Base-by-base conservation (phyloP, 768 basidiomycete genomes). In the Lepiota brunneoincarnata region DNA sequence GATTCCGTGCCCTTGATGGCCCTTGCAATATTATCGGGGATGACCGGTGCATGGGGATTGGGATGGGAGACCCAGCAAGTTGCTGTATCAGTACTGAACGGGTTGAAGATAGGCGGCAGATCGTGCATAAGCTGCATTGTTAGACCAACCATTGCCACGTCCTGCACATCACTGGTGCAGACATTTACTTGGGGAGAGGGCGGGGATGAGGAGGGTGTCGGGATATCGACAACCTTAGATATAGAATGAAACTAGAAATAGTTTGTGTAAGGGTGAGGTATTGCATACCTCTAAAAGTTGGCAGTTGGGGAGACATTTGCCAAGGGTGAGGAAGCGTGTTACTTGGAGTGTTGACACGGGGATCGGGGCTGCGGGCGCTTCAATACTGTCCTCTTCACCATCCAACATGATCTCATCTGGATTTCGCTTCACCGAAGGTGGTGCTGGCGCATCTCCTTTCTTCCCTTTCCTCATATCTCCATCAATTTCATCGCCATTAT, bases 261-360 rank as follows among this genome's bases (percentile, higher is more conserved):
- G 20, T 5, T 20, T 38, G 37, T 24, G 14, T 46, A 12, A 18
- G 26, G 45, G 17, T n/a, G 17, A 31, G 39, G 23, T n/a, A 6
- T 17, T 6, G 54, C 66, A 39, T 57, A 89, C 92, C 78, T 96
- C 91, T 15, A 96, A 75, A 66, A 90, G 95, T 40, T 86, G 78
- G 50, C 89, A 80, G 5, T 72, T 75, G 0, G 82, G 83, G 4
- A 91, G 77, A 58, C 93, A 95, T 67, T 98, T 98, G 69, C 94
- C 92, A 3, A 98, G 73, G 3, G 94, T 93, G 12, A 98, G 69
- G 69, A 98, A 98, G 35, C 74, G 80, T 0, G 95, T 97, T 57
- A 76, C 2, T 31, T 67, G 21, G 6, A 10, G 31, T 31, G 31
- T 60, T 12, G 56, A 64, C 15, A 63, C 70, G 2, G 67, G 68